Percentiles rank a stretch among this genome's conserved stretches.
Conservation (phyloP, 2,329 filamentous ascomycete genomes). For the Fusarium sp. region DNA sequence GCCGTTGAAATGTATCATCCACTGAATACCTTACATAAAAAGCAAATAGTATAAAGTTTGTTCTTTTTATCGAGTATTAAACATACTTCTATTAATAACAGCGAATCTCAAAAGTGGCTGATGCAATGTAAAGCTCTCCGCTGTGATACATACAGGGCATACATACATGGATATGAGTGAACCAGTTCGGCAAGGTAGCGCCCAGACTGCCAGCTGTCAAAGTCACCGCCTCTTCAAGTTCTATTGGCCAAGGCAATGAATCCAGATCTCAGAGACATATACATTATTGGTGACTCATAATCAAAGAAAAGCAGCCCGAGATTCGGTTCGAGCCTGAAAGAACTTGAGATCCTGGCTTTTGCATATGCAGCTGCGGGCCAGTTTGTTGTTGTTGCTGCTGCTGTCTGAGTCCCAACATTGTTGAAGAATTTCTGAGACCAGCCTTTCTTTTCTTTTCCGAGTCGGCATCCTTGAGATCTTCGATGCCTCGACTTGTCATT, state of each 20-base stretch:
- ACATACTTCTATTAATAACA: neutral
- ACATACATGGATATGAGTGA: slow-evolving; percentile 4
- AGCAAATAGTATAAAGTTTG: neutral
- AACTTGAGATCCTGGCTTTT: neutral
- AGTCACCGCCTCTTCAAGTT: slow-evolving; percentile 17
- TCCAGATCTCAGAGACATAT: slow-evolving; percentile 4
- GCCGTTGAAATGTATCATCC: neutral
- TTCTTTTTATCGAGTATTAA: neutral
- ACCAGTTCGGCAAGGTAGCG: slow-evolving; percentile 20
- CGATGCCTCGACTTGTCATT: neutral
- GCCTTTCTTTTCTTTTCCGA: neutral
- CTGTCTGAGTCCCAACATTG: neutral
- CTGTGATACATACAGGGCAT: neutral
- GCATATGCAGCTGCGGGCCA: slow-evolving; percentile 14
- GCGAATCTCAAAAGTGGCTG: slow-evolving; percentile 11
- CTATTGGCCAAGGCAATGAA: slow-evolving; percentile 20
- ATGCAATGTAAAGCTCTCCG: neutral
- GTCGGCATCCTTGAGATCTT: neutral
- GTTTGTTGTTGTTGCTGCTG: neutral
- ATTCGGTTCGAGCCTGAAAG: slow-evolving; percentile 11
- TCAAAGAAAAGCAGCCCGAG: slow-evolving; percentile 1
- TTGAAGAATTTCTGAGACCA: slow-evolving; percentile 18
- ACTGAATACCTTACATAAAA: no score
- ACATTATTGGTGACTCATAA: slow-evolving; percentile 26
- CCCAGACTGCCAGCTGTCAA: slow-evolving; percentile 37